Evolutionary conservation across 1,284 basidiomycete species (phyloP), one percentile per base, ranked within the genome.

Genomic region (Pisolithus thermaeus): DNA sequence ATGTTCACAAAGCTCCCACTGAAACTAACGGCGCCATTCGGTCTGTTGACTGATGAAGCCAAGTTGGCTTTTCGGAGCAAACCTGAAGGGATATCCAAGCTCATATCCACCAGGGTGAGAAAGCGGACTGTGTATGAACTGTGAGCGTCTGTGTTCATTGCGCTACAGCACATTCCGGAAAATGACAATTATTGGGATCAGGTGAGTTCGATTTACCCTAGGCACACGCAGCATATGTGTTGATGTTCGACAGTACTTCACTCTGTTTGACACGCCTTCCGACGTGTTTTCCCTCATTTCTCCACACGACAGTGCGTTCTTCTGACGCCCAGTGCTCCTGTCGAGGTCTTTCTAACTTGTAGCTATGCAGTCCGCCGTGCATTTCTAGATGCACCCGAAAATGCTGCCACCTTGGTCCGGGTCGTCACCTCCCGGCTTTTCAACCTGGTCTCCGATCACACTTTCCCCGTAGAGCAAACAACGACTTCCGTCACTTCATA

Each of bases 211-310:
- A 49, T 16, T 30, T 40, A 23, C 44, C 41, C 46, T 5, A 27
- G 25, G 36, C 7, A 11, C 9, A 4, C 28, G 30, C 28, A 8
- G 22, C n/a, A 44, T 51, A 51, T 52, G 55, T 51, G 59, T 51
- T 58, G 49, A 54, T 52, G 35, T 27, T 59, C 53, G 51, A 11
- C 65, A 95, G 85, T 97, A 89, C 68, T 84, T 88, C 57, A 71
- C 79, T 36, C 72, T 96, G 9, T 95, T 95, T 66, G 90, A 91
- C 70, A 87, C 88, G 7, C 78, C 90, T 0, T 87, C 90, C 0
- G 93, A 96, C 64, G 90, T 93, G 18, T 91, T 90, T 70, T 87
- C 90, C 25, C 78, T 96, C 52, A 86, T 97, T 57, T 84, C 88
- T 6, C 81, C 87, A 1, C 83, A 90, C 61, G 92, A 95, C 62